A percentile compares a stretch with the other conserved stretches of the same genome.
Evolutionary conservation across 2,329 filamentous ascomycete genomes (phyloP).

Genomic region (Cercospora canescens): DNA sequence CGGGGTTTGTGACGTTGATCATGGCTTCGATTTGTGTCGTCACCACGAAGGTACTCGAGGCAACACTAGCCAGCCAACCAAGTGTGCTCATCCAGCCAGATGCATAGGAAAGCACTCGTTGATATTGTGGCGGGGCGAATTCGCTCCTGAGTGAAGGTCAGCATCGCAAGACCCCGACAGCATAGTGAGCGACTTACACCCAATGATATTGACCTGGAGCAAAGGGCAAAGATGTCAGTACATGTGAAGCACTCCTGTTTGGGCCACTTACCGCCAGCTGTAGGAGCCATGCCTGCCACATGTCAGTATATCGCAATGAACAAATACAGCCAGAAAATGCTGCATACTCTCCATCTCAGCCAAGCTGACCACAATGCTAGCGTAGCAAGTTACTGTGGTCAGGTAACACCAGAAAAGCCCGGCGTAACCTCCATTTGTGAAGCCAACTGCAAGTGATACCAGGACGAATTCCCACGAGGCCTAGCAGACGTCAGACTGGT

Average conservation of each 20-base stretch:
- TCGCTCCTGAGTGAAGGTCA: slow-evolving; percentile 22
- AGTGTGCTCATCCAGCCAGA: slow-evolving; percentile 28
- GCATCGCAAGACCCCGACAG: neutral
- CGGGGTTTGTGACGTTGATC: slow-evolving; percentile 36
- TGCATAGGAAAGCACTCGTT: slow-evolving; percentile 30
- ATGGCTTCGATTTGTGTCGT: slow-evolving; percentile 40
- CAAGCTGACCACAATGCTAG: slow-evolving; percentile 31
- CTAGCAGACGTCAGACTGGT: slow-evolving; percentile 13
- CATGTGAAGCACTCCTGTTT: neutral
- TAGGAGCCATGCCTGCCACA: slow-evolving; percentile 26
- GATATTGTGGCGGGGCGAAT: slow-evolving; percentile 35
- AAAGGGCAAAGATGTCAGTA: slow-evolving; percentile 24
- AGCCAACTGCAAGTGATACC: slow-evolving; percentile 32
- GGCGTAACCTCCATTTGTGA: slow-evolving; percentile 35
- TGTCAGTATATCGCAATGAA: neutral
- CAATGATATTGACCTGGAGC: slow-evolving; percentile 33
- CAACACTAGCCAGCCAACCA: slow-evolving; percentile 33
- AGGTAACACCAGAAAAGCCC: slow-evolving; percentile 38
- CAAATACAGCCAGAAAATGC: neutral
- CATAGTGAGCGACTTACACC: slow-evolving; percentile 22
- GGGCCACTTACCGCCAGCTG: slow-evolving; percentile 27
- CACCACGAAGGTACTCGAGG: slow-evolving; percentile 38
- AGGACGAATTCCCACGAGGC: slow-evolving; percentile 34
- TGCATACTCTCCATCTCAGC: slow-evolving; percentile 36
- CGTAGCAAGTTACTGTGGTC: slow-evolving; percentile 31